Conservation (phyloP, 805 yeast genomes). For the Myxozyma melibiosi region DNA sequence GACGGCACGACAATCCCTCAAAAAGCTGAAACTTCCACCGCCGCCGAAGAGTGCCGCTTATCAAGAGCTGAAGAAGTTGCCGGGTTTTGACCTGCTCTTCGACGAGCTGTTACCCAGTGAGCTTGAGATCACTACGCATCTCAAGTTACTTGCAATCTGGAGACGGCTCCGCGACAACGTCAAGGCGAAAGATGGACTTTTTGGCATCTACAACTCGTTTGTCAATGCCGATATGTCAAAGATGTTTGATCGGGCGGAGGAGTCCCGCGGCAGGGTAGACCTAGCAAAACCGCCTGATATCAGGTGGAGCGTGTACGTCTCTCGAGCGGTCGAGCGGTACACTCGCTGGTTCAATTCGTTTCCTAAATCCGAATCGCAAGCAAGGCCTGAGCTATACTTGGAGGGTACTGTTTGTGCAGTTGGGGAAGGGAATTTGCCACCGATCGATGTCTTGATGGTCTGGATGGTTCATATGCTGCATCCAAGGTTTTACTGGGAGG, state of each 20-base stretch:
- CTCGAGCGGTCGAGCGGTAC: slow-evolving; percentile 20
- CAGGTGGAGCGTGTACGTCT: slow-evolving; percentile 15
- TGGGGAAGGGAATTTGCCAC: slow-evolving; percentile 25
- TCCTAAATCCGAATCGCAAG: neutral
- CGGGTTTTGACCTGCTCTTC: slow-evolving; percentile 1
- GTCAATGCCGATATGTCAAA: slow-evolving; percentile 15
- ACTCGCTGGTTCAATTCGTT: slow-evolving; percentile 12
- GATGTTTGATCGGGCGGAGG: slow-evolving; percentile 5
- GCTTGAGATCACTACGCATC: slow-evolving; percentile 9
- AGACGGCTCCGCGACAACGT: slow-evolving; percentile 1
- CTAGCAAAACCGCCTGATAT: neutral
- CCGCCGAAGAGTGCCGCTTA: no score
- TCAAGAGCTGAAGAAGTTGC: neutral
- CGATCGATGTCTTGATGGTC: slow-evolving; percentile 36
- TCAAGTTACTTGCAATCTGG: slow-evolving; percentile 6
- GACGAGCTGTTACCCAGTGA: slow-evolving; percentile 6
- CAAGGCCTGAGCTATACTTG: neutral
- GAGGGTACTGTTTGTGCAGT: neutral
- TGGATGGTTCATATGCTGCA: slow-evolving; percentile 36
- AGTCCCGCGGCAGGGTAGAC: neutral
- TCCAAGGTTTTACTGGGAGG: slow-evolving; percentile 33
- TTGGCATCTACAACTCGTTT: slow-evolving; percentile 4
- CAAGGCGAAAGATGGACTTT: neutral
- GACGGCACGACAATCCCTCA: neutral
- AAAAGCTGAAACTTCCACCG: neutral